These are phyloP conservation scores for Sphenostylis stenocarpa DNA, from an alignment of 306 rosid species.

Conservation along the genomic window DNA sequence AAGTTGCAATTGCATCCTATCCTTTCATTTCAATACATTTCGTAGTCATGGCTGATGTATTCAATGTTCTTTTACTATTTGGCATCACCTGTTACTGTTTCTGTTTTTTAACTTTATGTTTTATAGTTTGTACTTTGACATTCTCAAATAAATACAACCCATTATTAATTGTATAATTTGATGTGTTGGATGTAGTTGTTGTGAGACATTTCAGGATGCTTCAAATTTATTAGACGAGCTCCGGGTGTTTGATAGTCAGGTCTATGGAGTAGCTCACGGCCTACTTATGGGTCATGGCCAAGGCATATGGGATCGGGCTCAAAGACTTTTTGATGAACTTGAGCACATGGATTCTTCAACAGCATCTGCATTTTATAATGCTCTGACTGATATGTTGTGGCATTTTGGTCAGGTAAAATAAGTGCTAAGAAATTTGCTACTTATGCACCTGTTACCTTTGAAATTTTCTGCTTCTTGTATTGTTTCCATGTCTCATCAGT, in stretches of 20 bases:
- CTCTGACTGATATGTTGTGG: constrained; percentile 97
- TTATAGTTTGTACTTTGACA: not conserved
- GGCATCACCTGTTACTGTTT: not conserved
- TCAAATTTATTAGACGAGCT: constrained; percentile 85
- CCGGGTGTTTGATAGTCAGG: constrained; percentile 76
- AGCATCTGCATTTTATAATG: constrained; percentile 90
- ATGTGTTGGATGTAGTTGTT: constrained; percentile 60
- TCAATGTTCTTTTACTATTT: not conserved
- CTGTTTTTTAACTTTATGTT: not conserved
- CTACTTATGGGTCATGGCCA: constrained; percentile 80
- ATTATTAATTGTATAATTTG: constrained; percentile 28
- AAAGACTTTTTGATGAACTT: constrained; percentile 75
- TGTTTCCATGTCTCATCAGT: not conserved
- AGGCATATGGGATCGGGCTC: constrained; percentile 72
- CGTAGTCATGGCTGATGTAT: not conserved
- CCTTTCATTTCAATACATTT: not conserved
- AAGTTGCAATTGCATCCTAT: not conserved
- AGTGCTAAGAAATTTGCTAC: not conserved
- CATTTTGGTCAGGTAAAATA: constrained; percentile 86
- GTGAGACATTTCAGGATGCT: constrained; percentile 77
- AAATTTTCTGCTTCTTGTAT: not conserved
- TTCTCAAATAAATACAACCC: constrained; percentile 17
- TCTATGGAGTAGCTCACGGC: constrained; percentile 91
- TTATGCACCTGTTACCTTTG: not conserved
- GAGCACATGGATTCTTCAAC: constrained; percentile 87